Conservation (phyloP, 129 eudicot genomes). For the Centella asiatica region DNA sequence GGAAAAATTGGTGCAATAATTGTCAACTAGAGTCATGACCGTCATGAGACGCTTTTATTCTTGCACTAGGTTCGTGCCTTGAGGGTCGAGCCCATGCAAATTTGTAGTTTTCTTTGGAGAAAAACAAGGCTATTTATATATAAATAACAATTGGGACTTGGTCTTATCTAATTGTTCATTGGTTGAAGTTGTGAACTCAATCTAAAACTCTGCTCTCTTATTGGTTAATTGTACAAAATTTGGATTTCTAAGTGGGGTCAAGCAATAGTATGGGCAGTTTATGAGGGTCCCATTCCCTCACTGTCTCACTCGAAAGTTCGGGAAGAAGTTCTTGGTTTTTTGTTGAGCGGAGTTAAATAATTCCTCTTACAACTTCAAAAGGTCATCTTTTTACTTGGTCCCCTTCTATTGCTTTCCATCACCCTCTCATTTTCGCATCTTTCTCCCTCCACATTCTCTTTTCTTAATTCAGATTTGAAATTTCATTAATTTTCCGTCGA, state of each 20-base stretch:
- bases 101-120: slow-evolving; percentile 19
- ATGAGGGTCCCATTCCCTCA: slow-evolving; percentile 9
- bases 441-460: too few species aligned
- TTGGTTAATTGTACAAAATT: slow-evolving; percentile 28
- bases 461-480: too few species aligned
- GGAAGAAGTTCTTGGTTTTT: slow-evolving; percentile 15
- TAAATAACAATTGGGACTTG: slow-evolving; percentile 23
- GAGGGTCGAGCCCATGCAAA: slow-evolving; percentile 20
- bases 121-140: slow-evolving; percentile 20
- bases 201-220: slow-evolving; percentile 31
- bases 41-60: slow-evolving; percentile 7
- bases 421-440: not conserved
- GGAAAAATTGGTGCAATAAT: slow-evolving; percentile 13
- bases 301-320: slow-evolving; percentile 9
- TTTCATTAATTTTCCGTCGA: too few species aligned
- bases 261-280: slow-evolving; percentile 22
- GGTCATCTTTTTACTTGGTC: slow-evolving; percentile 18
- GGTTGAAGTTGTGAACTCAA: slow-evolving; percentile 30
- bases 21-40: slow-evolving; percentile 22
- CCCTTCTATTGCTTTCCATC: slow-evolving; percentile 17
- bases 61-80: slow-evolving; percentile 3
- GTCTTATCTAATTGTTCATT: slow-evolving; percentile 39
- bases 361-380: slow-evolving; percentile 10
- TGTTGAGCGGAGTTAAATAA: slow-evolving; percentile 1
- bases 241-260: slow-evolving; percentile 43